These are phyloP conservation scores for Trichocladium antarcticum DNA, from an alignment of 495 filamentous ascomycete species.

Conservation along the genomic window DNA sequence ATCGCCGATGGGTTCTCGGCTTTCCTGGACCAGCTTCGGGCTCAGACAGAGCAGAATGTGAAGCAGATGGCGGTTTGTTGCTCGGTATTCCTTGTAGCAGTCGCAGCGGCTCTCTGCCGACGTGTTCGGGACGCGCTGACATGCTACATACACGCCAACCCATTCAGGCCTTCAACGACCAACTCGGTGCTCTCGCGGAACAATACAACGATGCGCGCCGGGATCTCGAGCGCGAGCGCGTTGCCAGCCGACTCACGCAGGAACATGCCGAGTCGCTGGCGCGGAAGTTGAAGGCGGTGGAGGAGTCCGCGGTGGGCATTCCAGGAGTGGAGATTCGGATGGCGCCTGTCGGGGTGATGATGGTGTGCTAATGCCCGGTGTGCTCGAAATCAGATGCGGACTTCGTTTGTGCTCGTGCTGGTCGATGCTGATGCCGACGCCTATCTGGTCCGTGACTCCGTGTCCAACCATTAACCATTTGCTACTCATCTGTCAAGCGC, in stretches of 20 bases:
- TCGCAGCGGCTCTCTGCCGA: too few species aligned
- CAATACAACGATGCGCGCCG: conserved; percentile 6
- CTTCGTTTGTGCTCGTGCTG: conserved; percentile 25
- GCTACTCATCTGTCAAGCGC: too few species aligned
- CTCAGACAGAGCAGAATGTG: too few species aligned
- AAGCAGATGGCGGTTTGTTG: too few species aligned
- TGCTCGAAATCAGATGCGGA: not conserved
- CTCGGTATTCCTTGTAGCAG: too few species aligned
- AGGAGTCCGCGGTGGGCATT: conserved; percentile 1
- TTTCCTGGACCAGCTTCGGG: too few species aligned
- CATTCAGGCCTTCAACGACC: not conserved
- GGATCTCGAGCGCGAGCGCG: conserved; percentile 17
- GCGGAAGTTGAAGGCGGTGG: conserved; percentile 1
- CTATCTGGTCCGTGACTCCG: conserved; percentile 24
- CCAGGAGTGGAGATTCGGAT: too few species aligned
- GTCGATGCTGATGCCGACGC: conserved; percentile 31
- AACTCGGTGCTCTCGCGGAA: conserved; percentile 3
- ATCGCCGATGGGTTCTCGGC: too few species aligned
- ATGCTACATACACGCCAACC: not conserved
- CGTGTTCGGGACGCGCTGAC: not conserved
- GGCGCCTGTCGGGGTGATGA: too few species aligned
- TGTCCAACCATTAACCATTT: too few species aligned
- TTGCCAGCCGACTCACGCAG: conserved; percentile 13
- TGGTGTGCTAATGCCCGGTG: too few species aligned
- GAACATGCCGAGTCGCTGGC: conserved; percentile 8